Conservation (phyloP, 2,329 filamentous ascomycete species). For the Beauveria sp. region DNA sequence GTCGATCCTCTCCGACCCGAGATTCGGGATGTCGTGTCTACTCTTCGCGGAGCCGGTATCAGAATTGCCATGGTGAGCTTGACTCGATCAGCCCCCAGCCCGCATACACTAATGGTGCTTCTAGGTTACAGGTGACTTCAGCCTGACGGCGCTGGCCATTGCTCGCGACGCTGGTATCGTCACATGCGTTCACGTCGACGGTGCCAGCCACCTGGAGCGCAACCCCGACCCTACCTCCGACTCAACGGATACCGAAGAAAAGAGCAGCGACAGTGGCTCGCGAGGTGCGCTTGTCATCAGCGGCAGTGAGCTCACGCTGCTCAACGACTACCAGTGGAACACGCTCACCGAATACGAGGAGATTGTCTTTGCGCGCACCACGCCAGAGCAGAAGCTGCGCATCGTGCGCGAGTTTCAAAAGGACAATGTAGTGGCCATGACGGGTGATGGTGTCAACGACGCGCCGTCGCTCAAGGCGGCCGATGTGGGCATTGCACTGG, state of each 20-base stretch:
- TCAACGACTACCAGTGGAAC: constrained; percentile 64
- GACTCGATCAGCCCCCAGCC: background rate
- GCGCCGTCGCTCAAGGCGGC: constrained; percentile 72
- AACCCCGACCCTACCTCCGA: constrained; percentile 13
- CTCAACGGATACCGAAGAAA: constrained; percentile 17
- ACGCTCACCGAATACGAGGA: constrained; percentile 58
- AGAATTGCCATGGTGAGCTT: constrained; percentile 63
- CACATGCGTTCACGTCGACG: constrained; percentile 46
- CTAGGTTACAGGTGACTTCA: constrained; percentile 67
- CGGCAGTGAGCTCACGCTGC: constrained; percentile 55
- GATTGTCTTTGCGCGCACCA: constrained; percentile 68
- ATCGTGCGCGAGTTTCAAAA: constrained; percentile 70
- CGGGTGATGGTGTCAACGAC: constrained; percentile 83
- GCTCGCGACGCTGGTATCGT: constrained; percentile 67
- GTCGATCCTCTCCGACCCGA: constrained; percentile 72
- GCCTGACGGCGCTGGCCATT: constrained; percentile 66
- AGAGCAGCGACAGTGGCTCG: constrained; percentile 14
- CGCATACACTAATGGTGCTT: background rate
- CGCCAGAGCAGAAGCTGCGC: constrained; percentile 70
- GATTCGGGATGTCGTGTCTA: constrained; percentile 59
- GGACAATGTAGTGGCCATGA: constrained; percentile 68
- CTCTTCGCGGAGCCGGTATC: constrained; percentile 61
- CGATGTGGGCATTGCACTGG: constrained; percentile 77
- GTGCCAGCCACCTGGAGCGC: constrained; percentile 43
- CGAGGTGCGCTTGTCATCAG: constrained; percentile 52